phyloP scores from a whole-genome alignment of 139 green algal species.

The Monoraphidium neglectum region DNA sequence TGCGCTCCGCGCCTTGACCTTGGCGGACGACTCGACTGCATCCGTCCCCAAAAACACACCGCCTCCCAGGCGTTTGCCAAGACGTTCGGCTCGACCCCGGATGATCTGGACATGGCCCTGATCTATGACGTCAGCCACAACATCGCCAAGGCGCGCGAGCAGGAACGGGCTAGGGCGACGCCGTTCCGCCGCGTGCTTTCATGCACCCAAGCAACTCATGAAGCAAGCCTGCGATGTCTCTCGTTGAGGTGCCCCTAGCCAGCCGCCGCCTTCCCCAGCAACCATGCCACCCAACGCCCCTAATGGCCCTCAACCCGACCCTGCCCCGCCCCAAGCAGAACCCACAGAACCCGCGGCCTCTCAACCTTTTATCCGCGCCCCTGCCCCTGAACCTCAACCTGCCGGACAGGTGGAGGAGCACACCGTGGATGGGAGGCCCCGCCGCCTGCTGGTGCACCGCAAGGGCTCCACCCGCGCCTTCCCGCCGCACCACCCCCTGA shows the following conservation, averaged over 20 bases:
- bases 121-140: constrained; percentile 94
- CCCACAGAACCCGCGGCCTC: no score
- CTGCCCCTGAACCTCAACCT: not conserved
- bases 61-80: constrained; percentile 77
- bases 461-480: constrained; percentile 91
- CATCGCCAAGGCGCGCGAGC: constrained; percentile 78
- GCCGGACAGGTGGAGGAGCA: constrained; percentile 81
- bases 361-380: no score
- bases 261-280: no score
- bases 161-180: no score
- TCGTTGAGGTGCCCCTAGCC: no score
- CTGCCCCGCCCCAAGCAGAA: no score
- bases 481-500: constrained; percentile 87
- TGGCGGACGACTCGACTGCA: not conserved
- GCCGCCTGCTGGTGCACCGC: constrained; percentile 86
- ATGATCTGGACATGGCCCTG: constrained; percentile 93
- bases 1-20: no score
- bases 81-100: constrained; percentile 71
- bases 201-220: no score
- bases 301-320: no score
- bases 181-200: no score
- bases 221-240: no score
- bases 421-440: constrained; percentile 74
- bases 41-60: not conserved
- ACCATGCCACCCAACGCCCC: no score